Conservation (phyloP, 305 asterid species). For the Salvia sclarea region DNA sequence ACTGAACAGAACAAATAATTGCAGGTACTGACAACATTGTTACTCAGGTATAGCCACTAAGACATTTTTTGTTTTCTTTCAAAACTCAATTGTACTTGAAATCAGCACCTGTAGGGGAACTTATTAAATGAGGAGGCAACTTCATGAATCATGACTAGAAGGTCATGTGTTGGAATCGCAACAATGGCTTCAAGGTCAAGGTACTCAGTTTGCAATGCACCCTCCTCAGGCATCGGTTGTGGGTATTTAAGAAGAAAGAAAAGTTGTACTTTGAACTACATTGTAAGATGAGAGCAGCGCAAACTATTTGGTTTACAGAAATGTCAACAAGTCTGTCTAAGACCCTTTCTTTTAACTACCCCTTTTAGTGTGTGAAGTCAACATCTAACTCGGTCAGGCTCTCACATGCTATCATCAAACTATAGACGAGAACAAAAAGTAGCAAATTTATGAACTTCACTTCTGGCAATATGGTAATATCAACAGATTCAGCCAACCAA, state of each 20-base stretch:
- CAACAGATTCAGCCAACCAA: not conserved
- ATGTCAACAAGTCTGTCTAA: constrained; percentile 15
- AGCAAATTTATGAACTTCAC: constrained; percentile 15
- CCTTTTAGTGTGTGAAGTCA: constrained; percentile 19
- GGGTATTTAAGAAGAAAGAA: not conserved
- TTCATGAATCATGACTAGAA: not conserved
- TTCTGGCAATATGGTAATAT: not conserved
- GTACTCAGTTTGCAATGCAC: not conserved
- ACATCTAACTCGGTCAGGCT: constrained; percentile 1
- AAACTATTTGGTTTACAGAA: constrained; percentile 8
- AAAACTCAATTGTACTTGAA: constrained; percentile 1
- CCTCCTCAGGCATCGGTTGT: not conserved
- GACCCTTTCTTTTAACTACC: not conserved
- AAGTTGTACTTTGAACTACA: not conserved
- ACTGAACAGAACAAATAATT: constrained; percentile 19
- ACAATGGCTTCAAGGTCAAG: not conserved
- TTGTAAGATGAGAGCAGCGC: constrained; percentile 1
- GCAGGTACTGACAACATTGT: constrained; percentile 6
- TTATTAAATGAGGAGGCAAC: not conserved
- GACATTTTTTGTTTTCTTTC: constrained; percentile 21
- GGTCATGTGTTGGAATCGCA: not conserved
- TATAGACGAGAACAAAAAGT: not conserved
- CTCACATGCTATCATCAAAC: constrained; percentile 18
- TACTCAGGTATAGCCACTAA: constrained; percentile 11
- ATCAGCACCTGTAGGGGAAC: not conserved